A percentile compares a stretch with the other conserved stretches of the same genome.
phyloP scores from a whole-genome alignment of 768 basidiomycete genomes.

The Tylopilus felleus region DNA sequence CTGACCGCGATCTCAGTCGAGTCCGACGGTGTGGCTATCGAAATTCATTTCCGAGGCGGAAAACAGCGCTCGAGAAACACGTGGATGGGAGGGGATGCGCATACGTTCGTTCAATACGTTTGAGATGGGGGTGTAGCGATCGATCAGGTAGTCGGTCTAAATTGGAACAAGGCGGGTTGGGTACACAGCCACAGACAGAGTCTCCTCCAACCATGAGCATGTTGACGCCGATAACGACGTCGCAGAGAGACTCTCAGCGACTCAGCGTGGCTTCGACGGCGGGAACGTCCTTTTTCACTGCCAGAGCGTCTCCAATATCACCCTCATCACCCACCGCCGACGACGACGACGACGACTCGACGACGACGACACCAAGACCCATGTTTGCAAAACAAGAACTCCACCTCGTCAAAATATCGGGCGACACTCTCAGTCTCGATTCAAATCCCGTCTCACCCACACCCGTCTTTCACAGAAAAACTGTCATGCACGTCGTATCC shows the following conservation, averaged over 20 bases:
- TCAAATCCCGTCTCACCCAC: conserved; percentile 19
- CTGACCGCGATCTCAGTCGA: no score
- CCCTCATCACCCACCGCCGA: not conserved
- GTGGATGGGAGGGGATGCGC: no score
- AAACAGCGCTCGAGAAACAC: no score
- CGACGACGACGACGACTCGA: not conserved
- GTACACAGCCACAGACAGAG: not conserved
- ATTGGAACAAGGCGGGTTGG: not conserved
- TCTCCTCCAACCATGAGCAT: not conserved
- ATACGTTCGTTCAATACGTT: no score
- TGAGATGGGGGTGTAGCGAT: no score
- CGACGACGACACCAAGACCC: conserved; percentile 32
- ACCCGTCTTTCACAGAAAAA: conserved; percentile 34
- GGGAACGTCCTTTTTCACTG: conserved; percentile 26
- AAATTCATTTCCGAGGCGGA: no score
- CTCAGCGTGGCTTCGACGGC: conserved; percentile 27
- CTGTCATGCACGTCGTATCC: conserved; percentile 33
- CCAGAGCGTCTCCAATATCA: conserved; percentile 17
- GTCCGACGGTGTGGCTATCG: no score
- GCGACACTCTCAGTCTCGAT: conserved; percentile 44
- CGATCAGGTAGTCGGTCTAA: not conserved
- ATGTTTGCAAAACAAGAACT: conserved; percentile 23
- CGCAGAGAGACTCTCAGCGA: conserved; percentile 11
- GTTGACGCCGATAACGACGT: not conserved
- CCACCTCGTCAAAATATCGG: conserved; percentile 34